phyloP scores from a whole-genome alignment of 495 filamentous ascomycete genomes.

The Podospora fimiseda region DNA sequence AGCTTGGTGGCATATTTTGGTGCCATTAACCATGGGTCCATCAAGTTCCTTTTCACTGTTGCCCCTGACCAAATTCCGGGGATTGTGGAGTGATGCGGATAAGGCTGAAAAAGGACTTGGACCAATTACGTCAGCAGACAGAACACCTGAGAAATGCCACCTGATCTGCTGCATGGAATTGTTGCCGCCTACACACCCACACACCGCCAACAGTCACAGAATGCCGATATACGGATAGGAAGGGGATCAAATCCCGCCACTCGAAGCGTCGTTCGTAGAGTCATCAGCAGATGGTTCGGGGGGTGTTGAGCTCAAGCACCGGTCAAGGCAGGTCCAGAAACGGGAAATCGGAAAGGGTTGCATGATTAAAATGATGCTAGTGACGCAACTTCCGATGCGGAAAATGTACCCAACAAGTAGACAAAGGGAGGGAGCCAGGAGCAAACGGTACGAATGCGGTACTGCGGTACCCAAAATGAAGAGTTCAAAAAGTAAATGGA shows the following conservation, averaged over 20 bases:
- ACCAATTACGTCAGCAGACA: background rate
- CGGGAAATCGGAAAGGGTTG: background rate
- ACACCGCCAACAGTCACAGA: background rate
- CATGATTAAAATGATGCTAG: background rate
- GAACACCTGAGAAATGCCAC: background rate
- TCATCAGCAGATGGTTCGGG: no score
- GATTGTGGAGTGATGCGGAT: background rate
- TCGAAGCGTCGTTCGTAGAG: background rate
- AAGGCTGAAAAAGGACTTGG: background rate
- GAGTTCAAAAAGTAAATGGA: no score
- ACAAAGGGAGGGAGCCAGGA: conserved; percentile 6
- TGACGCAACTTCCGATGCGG: background rate
- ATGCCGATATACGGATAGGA: background rate
- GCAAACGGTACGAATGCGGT: conserved; percentile 5
- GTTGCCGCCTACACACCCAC: background rate
- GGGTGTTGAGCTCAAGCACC: no score
- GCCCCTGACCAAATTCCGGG: background rate
- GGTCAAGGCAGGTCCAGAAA: no score
- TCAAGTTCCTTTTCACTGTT: background rate
- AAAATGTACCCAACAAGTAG: background rate
- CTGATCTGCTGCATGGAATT: background rate
- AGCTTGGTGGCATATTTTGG: no score
- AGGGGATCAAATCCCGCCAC: background rate
- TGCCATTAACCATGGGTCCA: no score
- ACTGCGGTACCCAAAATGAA: no score